phyloP scores from a whole-genome alignment of 768 basidiomycete species.

The Naematelia aurantialba region DNA sequence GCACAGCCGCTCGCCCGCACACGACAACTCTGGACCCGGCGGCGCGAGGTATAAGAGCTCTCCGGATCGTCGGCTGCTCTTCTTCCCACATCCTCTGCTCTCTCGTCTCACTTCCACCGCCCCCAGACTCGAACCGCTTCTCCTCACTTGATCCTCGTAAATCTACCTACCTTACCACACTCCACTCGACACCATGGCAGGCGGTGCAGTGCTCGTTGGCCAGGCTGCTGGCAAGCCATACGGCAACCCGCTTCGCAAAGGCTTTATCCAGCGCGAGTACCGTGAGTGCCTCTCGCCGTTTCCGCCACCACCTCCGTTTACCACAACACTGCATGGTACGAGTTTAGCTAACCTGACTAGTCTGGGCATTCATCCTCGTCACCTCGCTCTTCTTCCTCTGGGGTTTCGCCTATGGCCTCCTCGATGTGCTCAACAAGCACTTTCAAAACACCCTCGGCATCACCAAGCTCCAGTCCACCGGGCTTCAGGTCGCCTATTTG shows the following conservation, averaged over 20 bases:
- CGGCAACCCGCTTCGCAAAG: constrained; percentile 39
- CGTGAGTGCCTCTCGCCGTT: constrained; percentile 21
- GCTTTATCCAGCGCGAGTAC: constrained; percentile 44
- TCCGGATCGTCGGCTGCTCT: not conserved
- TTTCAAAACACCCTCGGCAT: constrained; percentile 69
- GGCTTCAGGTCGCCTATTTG: constrained; percentile 67
- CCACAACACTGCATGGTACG: not conserved
- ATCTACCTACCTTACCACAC: not conserved
- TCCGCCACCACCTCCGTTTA: not conserved
- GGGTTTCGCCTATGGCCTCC: constrained; percentile 50
- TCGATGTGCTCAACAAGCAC: constrained; percentile 56
- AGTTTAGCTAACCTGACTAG: constrained; percentile 1
- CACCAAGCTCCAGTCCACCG: constrained; percentile 65
- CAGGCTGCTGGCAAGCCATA: constrained; percentile 25
- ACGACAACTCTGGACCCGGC: too few relatives aligned
- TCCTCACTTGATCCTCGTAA: not conserved
- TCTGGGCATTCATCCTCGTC: constrained; percentile 64
- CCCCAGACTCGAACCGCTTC: not conserved
- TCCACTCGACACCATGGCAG: constrained; percentile 36
- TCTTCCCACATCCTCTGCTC: not conserved
- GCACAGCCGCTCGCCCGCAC: not conserved
- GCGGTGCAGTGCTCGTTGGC: constrained; percentile 43
- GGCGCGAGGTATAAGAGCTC: too few relatives aligned
- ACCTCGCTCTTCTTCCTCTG: constrained; percentile 74
- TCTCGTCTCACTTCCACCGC: not conserved